Conservation (phyloP, 2,329 filamentous ascomycete genomes). For the Xylaria sp. region DNA sequence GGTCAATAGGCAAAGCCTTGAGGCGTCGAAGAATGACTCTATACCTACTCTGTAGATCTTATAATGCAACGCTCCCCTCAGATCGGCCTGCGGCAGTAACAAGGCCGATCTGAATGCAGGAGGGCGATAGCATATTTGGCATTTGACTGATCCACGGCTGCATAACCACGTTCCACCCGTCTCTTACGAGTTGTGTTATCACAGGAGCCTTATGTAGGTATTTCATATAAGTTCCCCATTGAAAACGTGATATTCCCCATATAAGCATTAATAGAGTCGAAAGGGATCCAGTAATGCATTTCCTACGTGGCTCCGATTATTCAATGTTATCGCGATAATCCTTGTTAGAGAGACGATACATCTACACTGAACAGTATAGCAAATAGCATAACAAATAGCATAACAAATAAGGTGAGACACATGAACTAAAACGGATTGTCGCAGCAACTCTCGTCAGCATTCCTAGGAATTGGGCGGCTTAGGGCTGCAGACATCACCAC, state of each 20-base stretch:
- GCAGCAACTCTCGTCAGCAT: conserved; percentile 20
- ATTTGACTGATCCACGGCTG: conserved; percentile 30
- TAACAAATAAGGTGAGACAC: conserved; percentile 29
- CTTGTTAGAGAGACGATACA: conserved; percentile 15
- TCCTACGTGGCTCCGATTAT: conserved; percentile 17
- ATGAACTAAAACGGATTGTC: conserved; percentile 21
- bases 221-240: neutral
- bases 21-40: conserved; percentile 10
- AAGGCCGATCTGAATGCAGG: conserved; percentile 28
- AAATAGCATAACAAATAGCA: conserved; percentile 16
- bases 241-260: conserved; percentile 19
- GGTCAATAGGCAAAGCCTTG: conserved; percentile 12
- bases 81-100: conserved; percentile 9
- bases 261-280: conserved; percentile 9
- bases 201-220: conserved; percentile 22
- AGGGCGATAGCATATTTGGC: conserved; percentile 28
- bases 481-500: conserved; percentile 3
- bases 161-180: conserved; percentile 36
- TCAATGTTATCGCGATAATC: conserved; percentile 21
- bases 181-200: conserved; percentile 21
- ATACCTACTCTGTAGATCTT: conserved; percentile 27
- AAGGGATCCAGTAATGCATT: conserved; percentile 24
- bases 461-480: conserved; percentile 13
- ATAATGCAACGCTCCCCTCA: conserved; percentile 37
- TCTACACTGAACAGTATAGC: neutral